Base-by-base conservation (phyloP, 1,139 yeast genomes). In the Scheffersomyces segobiensis region DNA sequence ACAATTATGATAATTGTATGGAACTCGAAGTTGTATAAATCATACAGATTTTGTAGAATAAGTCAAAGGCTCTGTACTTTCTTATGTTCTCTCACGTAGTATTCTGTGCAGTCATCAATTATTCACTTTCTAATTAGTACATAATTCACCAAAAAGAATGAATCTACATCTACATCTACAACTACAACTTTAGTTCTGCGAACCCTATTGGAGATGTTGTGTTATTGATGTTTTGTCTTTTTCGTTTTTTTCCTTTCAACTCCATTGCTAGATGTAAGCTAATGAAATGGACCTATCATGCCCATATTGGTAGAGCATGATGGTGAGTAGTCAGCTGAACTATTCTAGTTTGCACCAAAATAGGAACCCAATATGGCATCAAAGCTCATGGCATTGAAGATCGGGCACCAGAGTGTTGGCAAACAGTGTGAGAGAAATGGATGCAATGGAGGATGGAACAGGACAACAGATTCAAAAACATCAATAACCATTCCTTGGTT, bases 361-460 rank as follows among this genome's bases (percentile, higher is more conserved):
- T 91, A 89, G 97, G 96, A 88, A 85, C 91, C 87, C 83, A 84
- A 83, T 87, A 89, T 80, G 72, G 87, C 71, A 70, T 65, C 57
- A 54, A 55, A 54, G 58, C 53, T 18, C 57, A 53, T 55, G 57
- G 54, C 47, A 55, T 56, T 59, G 62, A 71, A 66, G 77, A 85
- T 80, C 78, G 81, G 87, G 91, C 90, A 87, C 96, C 97, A 89
- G 96, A 91, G 96, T 90, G 96, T 89, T 87, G 89, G 93, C 95
- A 91, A 91, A 87, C 92, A 77, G 71, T 55, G 42, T 32, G 19
- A 46, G 50, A 54, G 52, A 49, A 32, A 46, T 46, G 50, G 50
- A 20, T 20, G 24, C 12, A 48, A 21, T 24, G 60, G n/a, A 32
- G 48, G 57, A 53, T 20, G 61, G 56, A 50, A 54, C 56, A 32